Base-by-base conservation (phyloP, 2,329 filamentous ascomycete genomes). In the Paraphoma sp. region DNA sequence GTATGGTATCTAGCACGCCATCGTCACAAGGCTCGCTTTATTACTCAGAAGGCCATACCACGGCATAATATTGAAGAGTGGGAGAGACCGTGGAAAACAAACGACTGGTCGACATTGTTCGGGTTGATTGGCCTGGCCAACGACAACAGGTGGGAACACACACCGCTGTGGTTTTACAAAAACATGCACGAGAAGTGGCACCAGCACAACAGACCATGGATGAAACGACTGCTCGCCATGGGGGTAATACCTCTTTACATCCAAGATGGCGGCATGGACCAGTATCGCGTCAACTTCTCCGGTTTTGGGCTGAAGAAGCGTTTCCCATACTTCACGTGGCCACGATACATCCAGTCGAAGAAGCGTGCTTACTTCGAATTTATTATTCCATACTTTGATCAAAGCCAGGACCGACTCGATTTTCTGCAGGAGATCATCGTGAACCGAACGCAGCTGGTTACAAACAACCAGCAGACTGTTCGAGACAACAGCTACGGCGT, bases 331-430 rank as follows among this genome's bases (percentile, higher is more conserved):
- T 23, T 31, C 4, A 38, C 9, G 38, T 51, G 45, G 16, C 59
- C 46, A 11, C 43, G 50, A n/a, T 59, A 64, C 36, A 55, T 51
- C 11, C 47, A 49, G 23, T 36, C 9, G 4, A 68, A 65, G 33
- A 48, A 38, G n/a, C 48, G 65, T 1, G 64, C 61, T 0, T 60
- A 45, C 31, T 62, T 68, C 30, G 60, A 61, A 6, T 67, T 70
- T 29, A 3, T 59, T 14, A 36, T 70, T 6, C 63, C 65, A 9
- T 44, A 51, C 33, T 56, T 49, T 0, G 16, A 56, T 18, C 31
- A 56, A 6, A 44, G 33, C 1, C 10, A 33, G 7, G 16, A 53
- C 36, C 31, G 11, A 18, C 10, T 36, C 45, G 17, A 54, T 9
- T 6, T 17, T 48, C n/a, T 45, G 17, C 7, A 44, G 23, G 12